Percentiles rank a stretch among this genome's conserved stretches.
Conservation (phyloP, 495 filamentous ascomycete species). For the Xylaria castorea region DNA sequence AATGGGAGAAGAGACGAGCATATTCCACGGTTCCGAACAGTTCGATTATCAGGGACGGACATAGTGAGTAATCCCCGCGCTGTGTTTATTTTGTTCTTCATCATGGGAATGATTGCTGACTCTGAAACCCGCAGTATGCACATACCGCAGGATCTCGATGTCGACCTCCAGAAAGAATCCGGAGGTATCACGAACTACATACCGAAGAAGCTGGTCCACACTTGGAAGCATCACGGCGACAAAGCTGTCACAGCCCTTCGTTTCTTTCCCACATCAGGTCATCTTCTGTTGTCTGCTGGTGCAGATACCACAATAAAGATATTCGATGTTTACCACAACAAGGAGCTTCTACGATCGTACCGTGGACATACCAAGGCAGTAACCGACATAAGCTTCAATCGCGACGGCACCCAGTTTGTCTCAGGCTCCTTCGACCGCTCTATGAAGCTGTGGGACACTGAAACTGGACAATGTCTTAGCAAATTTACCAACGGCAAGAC, state of each 20-base stretch:
- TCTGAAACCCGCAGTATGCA: conserved; percentile 67
- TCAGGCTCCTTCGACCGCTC: conserved; percentile 91
- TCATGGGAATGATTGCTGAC: conserved; percentile 3
- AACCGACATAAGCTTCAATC: conserved; percentile 88
- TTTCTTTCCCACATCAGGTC: conserved; percentile 86
- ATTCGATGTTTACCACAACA: conserved; percentile 90
- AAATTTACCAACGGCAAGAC: conserved; percentile 93
- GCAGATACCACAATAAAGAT: conserved; percentile 93
- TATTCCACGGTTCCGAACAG: conserved; percentile 82
- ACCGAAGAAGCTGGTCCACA: conserved; percentile 91
- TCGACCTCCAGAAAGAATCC: conserved; percentile 81
- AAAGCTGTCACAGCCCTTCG: conserved; percentile 86
- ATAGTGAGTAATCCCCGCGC: conserved; percentile 49
- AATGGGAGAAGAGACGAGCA: conserved; percentile 75
- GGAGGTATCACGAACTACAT: conserved; percentile 85
- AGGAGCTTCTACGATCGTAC: conserved; percentile 87
- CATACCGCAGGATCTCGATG: conserved; percentile 91
- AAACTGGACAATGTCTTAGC: conserved; percentile 85
- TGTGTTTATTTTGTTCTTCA: neutral
- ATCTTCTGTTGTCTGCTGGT: conserved; percentile 83
- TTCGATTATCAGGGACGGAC: conserved; percentile 93
- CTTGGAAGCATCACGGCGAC: conserved; percentile 79
- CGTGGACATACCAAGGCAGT: conserved; percentile 89
- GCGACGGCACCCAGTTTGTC: conserved; percentile 82
- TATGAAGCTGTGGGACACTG: conserved; percentile 98